Conservation (phyloP, 352 stramenopile genomes). For the Thalassiosira mediterranea region DNA sequence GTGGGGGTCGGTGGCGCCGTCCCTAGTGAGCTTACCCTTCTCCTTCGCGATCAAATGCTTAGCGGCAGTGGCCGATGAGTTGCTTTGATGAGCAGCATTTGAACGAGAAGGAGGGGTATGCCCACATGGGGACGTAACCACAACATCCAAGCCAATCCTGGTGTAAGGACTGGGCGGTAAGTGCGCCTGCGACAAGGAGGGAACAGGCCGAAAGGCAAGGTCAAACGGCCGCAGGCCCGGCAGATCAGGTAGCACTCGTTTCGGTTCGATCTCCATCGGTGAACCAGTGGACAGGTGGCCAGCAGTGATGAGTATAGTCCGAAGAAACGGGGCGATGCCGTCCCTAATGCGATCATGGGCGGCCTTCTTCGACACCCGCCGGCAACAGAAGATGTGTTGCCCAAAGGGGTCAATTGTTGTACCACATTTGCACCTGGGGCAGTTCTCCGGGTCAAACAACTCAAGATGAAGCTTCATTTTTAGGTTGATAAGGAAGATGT, state of each 20-base stretch:
- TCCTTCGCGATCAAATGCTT: constrained; percentile 9
- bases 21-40: constrained; percentile 6
- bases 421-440: constrained; percentile 7
- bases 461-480: constrained; percentile 25
- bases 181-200: not conserved
- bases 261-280: not conserved
- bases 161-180: constrained; percentile 1
- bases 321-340: not conserved
- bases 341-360: constrained; percentile 23
- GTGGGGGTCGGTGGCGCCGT: not conserved
- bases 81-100: constrained; percentile 7
- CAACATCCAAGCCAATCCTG: constrained; percentile 9
- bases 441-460: not conserved
- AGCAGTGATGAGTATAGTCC: constrained; percentile 10
- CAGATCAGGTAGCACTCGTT: not conserved
- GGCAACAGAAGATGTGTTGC: constrained; percentile 8
- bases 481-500: constrained; percentile 15
- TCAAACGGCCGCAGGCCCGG: constrained; percentile 3
- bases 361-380: constrained; percentile 3
- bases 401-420: constrained; percentile 5
- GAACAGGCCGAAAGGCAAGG: constrained; percentile 4
- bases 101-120: constrained; percentile 6
- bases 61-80: constrained; percentile 11
- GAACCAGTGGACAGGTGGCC: constrained; percentile 6
- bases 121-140: constrained; percentile 5